Evolutionary conservation across 352 stramenopile species (phyloP).

Genomic region (Thraustochytrium sp.): DNA sequence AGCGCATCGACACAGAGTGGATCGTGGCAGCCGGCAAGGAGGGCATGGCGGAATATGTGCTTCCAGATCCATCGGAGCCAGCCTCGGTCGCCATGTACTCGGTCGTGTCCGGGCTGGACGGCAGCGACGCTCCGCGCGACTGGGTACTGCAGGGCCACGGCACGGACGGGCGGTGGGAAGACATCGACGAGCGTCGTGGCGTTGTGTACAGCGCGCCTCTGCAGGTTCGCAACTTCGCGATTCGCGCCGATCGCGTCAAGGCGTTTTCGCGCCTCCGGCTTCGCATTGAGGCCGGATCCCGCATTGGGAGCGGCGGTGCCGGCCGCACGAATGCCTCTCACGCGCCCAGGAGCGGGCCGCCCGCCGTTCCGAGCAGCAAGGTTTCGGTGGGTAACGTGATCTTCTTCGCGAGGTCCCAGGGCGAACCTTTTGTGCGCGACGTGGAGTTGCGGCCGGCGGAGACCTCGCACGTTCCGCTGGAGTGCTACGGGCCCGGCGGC

Average conservation of each 20-base stretch:
- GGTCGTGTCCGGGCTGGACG: background rate
- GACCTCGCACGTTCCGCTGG: background rate
- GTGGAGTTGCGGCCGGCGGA: background rate
- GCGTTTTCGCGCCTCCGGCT: background rate
- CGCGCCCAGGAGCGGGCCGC: too few relatives aligned
- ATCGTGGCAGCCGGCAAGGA: background rate
- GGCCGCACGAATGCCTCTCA: too few relatives aligned
- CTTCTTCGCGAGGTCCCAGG: background rate
- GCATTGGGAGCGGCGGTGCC: background rate
- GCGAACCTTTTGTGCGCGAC: background rate
- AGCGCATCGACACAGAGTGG: slow-evolving; percentile 7
- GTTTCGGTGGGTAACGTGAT: slow-evolving; percentile 21
- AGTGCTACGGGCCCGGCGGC: background rate
- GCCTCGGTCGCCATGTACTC: background rate
- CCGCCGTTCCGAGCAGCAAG: too few relatives aligned
- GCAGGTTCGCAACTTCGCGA: slow-evolving; percentile 1
- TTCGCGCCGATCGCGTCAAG: background rate
- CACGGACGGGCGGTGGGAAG: background rate
- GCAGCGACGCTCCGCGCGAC: background rate
- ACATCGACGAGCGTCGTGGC: background rate
- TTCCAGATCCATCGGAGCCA: background rate
- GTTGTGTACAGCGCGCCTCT: slow-evolving; percentile 10
- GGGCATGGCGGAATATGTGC: background rate
- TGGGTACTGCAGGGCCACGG: slow-evolving; percentile 4
- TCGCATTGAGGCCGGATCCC: background rate